phyloP scores from a whole-genome alignment of 495 filamentous ascomycete species.

The Penicillium samsonianum region DNA sequence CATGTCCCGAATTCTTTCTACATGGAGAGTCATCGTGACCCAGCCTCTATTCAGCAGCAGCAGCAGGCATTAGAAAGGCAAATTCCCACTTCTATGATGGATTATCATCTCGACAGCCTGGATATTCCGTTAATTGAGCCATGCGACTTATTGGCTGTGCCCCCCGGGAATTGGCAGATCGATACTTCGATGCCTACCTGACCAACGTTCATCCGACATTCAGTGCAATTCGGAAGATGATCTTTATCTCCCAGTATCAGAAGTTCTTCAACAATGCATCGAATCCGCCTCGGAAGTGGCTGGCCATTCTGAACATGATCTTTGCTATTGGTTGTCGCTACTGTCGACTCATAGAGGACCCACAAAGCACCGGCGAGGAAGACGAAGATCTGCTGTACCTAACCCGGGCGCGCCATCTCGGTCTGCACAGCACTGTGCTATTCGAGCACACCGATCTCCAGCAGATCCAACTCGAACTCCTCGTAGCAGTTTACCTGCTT shows the following conservation, averaged over 20 bases:
- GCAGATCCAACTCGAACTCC: slow-evolving; percentile 55
- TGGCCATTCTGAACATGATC: slow-evolving; percentile 63
- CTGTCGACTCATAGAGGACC: slow-evolving; percentile 44
- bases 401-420: slow-evolving; percentile 56
- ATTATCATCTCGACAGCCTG: slow-evolving; percentile 60
- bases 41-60: neutral
- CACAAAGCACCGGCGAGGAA: slow-evolving; percentile 42
- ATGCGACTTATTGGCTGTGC: slow-evolving; percentile 52
- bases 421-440: slow-evolving; percentile 50
- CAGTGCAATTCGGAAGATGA: slow-evolving; percentile 51
- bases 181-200: slow-evolving; percentile 57
- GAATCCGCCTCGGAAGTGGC: slow-evolving; percentile 47
- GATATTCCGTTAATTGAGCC: slow-evolving; percentile 41
- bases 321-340: slow-evolving; percentile 62
- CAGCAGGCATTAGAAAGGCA: slow-evolving; percentile 6
- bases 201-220: slow-evolving; percentile 58
- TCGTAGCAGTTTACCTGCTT: slow-evolving; percentile 62
- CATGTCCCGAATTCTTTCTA: neutral
- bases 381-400: slow-evolving; percentile 61
- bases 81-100: slow-evolving; percentile 38
- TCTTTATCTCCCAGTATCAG: slow-evolving; percentile 45
- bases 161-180: slow-evolving; percentile 52
- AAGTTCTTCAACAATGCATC: slow-evolving; percentile 30
- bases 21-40: neutral
- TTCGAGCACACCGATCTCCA: slow-evolving; percentile 60